Evolutionary conservation across 1,139 yeast species (phyloP), one percentile per base, ranked within the genome.

Genomic region (Hemisphaericaspora xylanilytica): DNA sequence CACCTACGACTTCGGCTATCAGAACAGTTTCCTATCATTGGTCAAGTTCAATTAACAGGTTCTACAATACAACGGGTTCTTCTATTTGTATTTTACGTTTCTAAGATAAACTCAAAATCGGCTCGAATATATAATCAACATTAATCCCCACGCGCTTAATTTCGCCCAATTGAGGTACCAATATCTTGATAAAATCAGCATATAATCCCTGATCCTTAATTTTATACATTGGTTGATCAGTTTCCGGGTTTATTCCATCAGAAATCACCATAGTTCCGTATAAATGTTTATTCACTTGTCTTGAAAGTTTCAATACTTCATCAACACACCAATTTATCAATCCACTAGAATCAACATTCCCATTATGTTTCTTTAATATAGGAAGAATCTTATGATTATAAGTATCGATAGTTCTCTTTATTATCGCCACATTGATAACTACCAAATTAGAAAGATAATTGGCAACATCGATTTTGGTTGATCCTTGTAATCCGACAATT

Each of bases 131-230:
- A 49, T 76, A 84, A 43, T 78, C 90, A 39, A 87, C 80, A 50
- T 86, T 87, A 37, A 89, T 68, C 0, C 96, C 95, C 9, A 78
- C 80, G 1, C 65, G 59, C 50, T 80, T 81, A 48, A 89, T 63
- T 33, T 77, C 80, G 25, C 70, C 72, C 31, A 85, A 76, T 52
- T 87, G 95, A 31, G 73, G 71, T 48, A 67, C 57, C 47, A 87
- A 63, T 40, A 80, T 70, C 28, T 65, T 60, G 6, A 79, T 64
- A 45, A 86, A 80, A 30, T 72, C 76, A 39, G 48, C 42, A 44
- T 62, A 67, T 32, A 64, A 48, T 18, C 45, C 45, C 28, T 40
- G 41, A 42, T 68, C 71, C 45, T 66, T 67, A 15, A 67, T 58
- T 27, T 54, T 48, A 33, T 61, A 56, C 4, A 51, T 50, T 8